Conservation (phyloP, 1,284 basidiomycete species). For the Sanghuangporus weigelae region DNA sequence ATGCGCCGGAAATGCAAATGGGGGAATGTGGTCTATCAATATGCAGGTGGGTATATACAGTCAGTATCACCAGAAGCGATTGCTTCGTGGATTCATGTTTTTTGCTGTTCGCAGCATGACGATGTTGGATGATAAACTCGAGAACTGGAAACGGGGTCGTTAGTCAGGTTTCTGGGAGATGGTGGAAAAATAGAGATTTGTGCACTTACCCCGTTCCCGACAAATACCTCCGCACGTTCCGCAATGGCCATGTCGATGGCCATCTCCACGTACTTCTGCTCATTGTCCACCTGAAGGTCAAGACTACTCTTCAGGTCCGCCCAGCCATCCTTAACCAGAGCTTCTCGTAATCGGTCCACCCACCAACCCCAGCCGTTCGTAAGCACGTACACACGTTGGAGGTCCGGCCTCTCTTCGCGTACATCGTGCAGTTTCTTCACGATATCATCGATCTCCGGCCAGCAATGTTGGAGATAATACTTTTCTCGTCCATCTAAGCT, state of each 20-base stretch:
- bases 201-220: constrained; percentile 63
- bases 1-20: too few species aligned
- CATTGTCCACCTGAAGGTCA: constrained; percentile 38
- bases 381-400: constrained; percentile 50
- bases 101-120: constrained; percentile 26
- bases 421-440: constrained; percentile 39
- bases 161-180: background rate
- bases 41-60: background rate
- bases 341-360: constrained; percentile 40
- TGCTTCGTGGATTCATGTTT: constrained; percentile 11
- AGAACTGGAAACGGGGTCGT: constrained; percentile 22
- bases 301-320: constrained; percentile 36
- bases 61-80: constrained; percentile 13
- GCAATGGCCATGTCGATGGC: constrained; percentile 72
- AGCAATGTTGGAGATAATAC: constrained; percentile 51
- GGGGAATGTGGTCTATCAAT: too few species aligned
- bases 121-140: constrained; percentile 26
- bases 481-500: constrained; percentile 21
- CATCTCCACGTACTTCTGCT: constrained; percentile 50
- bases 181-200: background rate
- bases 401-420: constrained; percentile 29
- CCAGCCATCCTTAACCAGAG: constrained; percentile 48
- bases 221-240: constrained; percentile 60
- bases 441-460: constrained; percentile 49
- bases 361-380: constrained; percentile 58